These are phyloP conservation scores for Punica granatum DNA, from an alignment of 345 rosid species.

Conservation along the genomic window DNA sequence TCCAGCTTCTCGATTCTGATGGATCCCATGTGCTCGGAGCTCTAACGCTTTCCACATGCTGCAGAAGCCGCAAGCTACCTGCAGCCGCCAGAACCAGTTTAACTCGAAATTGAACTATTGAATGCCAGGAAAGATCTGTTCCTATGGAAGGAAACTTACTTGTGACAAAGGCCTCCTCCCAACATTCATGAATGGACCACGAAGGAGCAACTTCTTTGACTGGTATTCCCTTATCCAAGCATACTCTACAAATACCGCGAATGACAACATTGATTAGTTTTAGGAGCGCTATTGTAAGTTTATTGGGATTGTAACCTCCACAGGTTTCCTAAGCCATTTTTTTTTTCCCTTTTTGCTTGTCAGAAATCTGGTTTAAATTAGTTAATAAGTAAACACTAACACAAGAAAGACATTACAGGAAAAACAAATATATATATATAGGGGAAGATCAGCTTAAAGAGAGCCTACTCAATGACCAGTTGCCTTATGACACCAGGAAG, in stretches of 20 bases:
- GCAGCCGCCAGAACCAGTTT: slow-evolving; percentile 9
- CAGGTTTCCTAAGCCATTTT: neutral
- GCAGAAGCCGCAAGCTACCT: slow-evolving; percentile 70
- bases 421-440: neutral
- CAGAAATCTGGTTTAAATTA: too few relatives aligned
- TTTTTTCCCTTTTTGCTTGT: too few relatives aligned
- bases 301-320: neutral
- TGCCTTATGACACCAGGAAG: slow-evolving; percentile 88
- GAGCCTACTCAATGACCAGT: slow-evolving; percentile 67
- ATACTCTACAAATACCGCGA: slow-evolving; percentile 27
- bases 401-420: neutral
- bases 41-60: slow-evolving; percentile 53
- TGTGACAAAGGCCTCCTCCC: slow-evolving; percentile 78
- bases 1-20: slow-evolving; percentile 24
- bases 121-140: neutral
- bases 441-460: slow-evolving; percentile 1
- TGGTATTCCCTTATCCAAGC: slow-evolving; percentile 53
- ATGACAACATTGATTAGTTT: neutral
- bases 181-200: slow-evolving; percentile 46
- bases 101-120: too few relatives aligned
- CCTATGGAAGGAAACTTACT: slow-evolving; percentile 26
- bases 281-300: neutral
- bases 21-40: slow-evolving; percentile 42
- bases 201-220: slow-evolving; percentile 53
- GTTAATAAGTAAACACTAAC: too few relatives aligned